Evolutionary conservation across 345 rosid genomes (phyloP), one percentile per base, ranked within the genome.

Genomic region (Aethionema arabicum): DNA sequence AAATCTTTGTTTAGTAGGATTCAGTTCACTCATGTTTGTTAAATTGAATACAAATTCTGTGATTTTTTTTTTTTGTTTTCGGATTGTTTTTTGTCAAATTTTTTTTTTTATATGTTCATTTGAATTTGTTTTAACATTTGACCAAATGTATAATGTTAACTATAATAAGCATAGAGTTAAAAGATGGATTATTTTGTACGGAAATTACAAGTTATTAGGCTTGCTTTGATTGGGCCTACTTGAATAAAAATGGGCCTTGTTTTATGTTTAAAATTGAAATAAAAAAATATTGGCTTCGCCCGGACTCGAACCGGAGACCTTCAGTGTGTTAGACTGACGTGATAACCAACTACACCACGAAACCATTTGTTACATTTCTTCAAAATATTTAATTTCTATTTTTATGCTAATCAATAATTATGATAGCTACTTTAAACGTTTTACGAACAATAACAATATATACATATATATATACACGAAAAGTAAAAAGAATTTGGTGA

Each of bases 271-370:
- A 21, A 21, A 21, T 21, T 21, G 27, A 1, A 21, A 21, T 1
- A 42, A 0, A 5, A 4, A 33, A 13, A 4, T 21, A 1, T 0
- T 86, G 85, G 87, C 86, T 76, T 85, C 87, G 85, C 87, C 85
- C 85, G 85, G 86, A 44, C 51, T 85, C 73, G 84, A 85, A 83
- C 83, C 85, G 80, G 80, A 82, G 86, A 85, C 86, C 92, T 83
- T 83, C 80, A 85, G 83, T 83, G 91, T 83, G 88, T 85, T 83
- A 79, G 84, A 83, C 88, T 83, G 86, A 81, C 85, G 86, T 85
- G 86, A 81, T 86, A 83, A 83, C 89, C 85, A 81, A 83, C 87
- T 81, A 83, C 89, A 85, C 89, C 87, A 85, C 89, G 87, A 83
- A 68, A 83, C 92, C 87, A 21, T 21, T 21, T 21, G 2, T 2